Evolutionary conservation across 2,329 filamentous ascomycete species (phyloP).

Genomic region (Pseudocercospora musae): DNA sequence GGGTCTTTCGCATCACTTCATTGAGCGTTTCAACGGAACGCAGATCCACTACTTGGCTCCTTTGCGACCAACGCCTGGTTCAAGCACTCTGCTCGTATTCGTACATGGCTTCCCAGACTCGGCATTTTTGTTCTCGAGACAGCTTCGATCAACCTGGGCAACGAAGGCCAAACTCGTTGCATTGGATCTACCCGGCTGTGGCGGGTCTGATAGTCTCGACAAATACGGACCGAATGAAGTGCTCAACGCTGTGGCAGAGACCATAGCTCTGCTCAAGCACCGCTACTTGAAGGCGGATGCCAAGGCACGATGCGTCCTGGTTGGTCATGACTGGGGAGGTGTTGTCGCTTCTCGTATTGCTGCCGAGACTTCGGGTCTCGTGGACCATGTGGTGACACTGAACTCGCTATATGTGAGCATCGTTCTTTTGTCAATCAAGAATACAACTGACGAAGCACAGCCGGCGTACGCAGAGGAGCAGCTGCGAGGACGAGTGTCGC

Average conservation of each 20-base stretch:
- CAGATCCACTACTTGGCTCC: slow-evolving; percentile 53
- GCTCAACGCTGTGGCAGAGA: slow-evolving; percentile 53
- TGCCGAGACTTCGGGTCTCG: slow-evolving; percentile 55
- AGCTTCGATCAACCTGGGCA: slow-evolving; percentile 43
- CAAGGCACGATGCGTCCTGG: slow-evolving; percentile 40
- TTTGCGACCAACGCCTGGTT: not conserved
- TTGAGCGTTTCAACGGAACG: slow-evolving; percentile 48
- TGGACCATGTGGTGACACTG: slow-evolving; percentile 54
- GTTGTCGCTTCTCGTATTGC: slow-evolving; percentile 55
- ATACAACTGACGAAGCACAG: not conserved
- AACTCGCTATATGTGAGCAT: slow-evolving; percentile 52
- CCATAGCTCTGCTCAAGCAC: slow-evolving; percentile 50
- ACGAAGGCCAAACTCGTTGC: slow-evolving; percentile 49
- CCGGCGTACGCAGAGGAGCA: slow-evolving; percentile 14
- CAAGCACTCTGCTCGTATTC: slow-evolving; percentile 16
- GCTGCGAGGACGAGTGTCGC: slow-evolving; percentile 8
- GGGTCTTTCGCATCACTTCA: slow-evolving; percentile 51
- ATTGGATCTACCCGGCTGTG: slow-evolving; percentile 58
- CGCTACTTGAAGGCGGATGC: slow-evolving; percentile 37
- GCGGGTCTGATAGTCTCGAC: slow-evolving; percentile 53
- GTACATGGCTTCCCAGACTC: slow-evolving; percentile 55
- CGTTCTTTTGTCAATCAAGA: not conserved
- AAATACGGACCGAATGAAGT: slow-evolving; percentile 51
- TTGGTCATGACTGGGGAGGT: slow-evolving; percentile 47
- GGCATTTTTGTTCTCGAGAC: slow-evolving; percentile 52